Base-by-base conservation (phyloP, 805 yeast genomes). In the Yarrowia keelungensis region DNA sequence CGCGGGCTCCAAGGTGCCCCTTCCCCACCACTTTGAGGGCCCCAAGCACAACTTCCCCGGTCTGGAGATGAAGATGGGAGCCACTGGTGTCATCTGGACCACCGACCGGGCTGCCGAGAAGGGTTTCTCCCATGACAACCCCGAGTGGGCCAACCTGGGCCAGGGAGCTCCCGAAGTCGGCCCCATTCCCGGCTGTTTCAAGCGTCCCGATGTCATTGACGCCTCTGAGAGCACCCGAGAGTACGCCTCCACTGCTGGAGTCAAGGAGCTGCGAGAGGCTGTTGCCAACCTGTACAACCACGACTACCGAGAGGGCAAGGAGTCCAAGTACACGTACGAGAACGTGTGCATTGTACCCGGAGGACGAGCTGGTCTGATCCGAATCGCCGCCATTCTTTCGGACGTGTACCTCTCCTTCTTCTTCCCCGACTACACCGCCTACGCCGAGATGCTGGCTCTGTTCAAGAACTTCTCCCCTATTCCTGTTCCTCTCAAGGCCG, bases 81-180 rank as follows among this genome's bases (percentile, higher is more conserved):
- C 87, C 12, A 86, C 89, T 0, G 89, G 89, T 66, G 89, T 86
- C 46, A 81, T 86, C 67, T 86, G 89, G 89, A 85, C 85, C 68
- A 86, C 89, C 1, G 89, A 86, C 72, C 78, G 88, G 71, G 89
- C 89, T 36, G 76, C 78, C 53, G 87, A 84, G 70, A 83, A 85
- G 73, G 89, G 89, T 0, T 86, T 79, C 73, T 77, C 76, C 67
- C 56, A 38, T 10, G 56, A 47, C 3, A 39, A 47, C 67, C 45
- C 50, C 22, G 74, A 72, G 38, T 86, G 89, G 89, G 85, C 87
- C 50, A 86, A 86, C 74, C 78, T 86, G 74, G 89, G 89, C 50
- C 89, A 86, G 75, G 89, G 89, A 61, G 86, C 87, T 68, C 89
- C 89, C 4, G 89, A 86, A 74, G 87, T 85, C 69, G 88, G 88